These are phyloP conservation scores for Thalassiosira hispida DNA, from an alignment of 352 stramenopile genomes.

Conservation along the genomic window DNA sequence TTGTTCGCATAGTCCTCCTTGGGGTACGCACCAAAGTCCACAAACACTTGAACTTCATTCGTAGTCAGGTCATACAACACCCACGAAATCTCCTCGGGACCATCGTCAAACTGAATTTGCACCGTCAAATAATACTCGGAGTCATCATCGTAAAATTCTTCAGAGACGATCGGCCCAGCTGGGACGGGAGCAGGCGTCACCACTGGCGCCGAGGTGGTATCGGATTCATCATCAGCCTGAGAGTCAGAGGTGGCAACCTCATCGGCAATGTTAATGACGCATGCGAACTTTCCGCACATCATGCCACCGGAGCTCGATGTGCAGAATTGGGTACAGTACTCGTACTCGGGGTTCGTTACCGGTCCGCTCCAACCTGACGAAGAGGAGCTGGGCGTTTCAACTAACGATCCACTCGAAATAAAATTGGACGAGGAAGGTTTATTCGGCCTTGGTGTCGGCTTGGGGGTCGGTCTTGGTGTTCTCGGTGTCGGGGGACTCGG, in stretches of 20 bases:
- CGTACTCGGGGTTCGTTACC: slow-evolving; percentile 21
- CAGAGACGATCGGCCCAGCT: neutral
- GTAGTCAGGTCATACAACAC: slow-evolving; percentile 38
- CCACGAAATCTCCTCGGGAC: slow-evolving; percentile 48
- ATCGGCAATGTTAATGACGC: slow-evolving; percentile 10
- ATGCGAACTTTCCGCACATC: slow-evolving; percentile 14
- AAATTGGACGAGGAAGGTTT: neutral
- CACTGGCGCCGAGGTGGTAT: neutral
- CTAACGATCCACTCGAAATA: neutral
- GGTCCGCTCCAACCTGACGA: slow-evolving; percentile 38
- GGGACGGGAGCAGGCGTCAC: neutral
- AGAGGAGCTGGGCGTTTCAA: neutral
- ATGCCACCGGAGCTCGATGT: slow-evolving; percentile 10
- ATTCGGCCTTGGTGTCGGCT: neutral
- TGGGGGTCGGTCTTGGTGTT: neutral
- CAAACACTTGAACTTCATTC: slow-evolving; percentile 41
- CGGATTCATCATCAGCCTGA: too few relatives aligned
- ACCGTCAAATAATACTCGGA: slow-evolving; percentile 36
- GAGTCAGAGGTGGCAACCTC: slow-evolving; percentile 16
- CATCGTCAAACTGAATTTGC: slow-evolving; percentile 43
- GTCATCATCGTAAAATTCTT: neutral
- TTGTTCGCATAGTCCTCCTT: slow-evolving; percentile 35
- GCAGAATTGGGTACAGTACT: slow-evolving; percentile 43
- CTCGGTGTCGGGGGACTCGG: too few relatives aligned
- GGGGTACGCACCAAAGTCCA: slow-evolving; percentile 40